Evolutionary conservation across 2,329 filamentous ascomycete species (phyloP), one percentile per base, ranked within the genome.

Genomic region (Nothophoma quercina): DNA sequence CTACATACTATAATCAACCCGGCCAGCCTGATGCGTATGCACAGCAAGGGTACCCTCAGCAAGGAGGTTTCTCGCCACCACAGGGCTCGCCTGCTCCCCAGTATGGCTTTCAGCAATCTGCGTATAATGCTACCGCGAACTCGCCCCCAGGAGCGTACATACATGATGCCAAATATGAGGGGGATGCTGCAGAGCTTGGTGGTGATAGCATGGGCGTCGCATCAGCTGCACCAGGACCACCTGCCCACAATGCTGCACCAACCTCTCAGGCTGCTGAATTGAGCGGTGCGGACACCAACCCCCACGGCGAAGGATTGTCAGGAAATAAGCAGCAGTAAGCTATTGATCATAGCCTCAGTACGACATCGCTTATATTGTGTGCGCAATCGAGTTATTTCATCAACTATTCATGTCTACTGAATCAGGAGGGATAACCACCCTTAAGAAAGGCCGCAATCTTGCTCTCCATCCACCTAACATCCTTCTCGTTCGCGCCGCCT

Each of bases 401-500:
- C n/a, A n/a, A n/a, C n/a, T n/a, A n/a, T n/a, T n/a, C n/a, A n/a
- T n/a, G n/a, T n/a, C n/a, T n/a, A n/a, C n/a, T n/a, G n/a, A n/a
- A 45, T 22, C 18, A 36, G 15, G 34, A 39, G 1, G 25, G 21
- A 34, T 53, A 53, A 1, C 43, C 39, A n/a, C 39, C 50, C 15
- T 53, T 34, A 9, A 53, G 38, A 7, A 53, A 53, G 5, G 29
- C 33, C 13, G 38, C 33, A 26, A 67, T 67, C 19, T 32, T 46
- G 16, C 45, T 23, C 28, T 63, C 55, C 60, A 67, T 67, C 59
- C 61, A 67, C n/a, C 52, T 38, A 2, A 47, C 43, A 42, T 77
- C 74, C 32, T 64, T 59, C 21, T 66, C 58, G 7, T 71, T 74
- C 13, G 65, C 65, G 5, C 75, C 75, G 19, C 72, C 71, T 12